These are phyloP conservation scores for Colletotrichum sp. DNA, from an alignment of 2,329 filamentous ascomycete species.

Conservation along the genomic window DNA sequence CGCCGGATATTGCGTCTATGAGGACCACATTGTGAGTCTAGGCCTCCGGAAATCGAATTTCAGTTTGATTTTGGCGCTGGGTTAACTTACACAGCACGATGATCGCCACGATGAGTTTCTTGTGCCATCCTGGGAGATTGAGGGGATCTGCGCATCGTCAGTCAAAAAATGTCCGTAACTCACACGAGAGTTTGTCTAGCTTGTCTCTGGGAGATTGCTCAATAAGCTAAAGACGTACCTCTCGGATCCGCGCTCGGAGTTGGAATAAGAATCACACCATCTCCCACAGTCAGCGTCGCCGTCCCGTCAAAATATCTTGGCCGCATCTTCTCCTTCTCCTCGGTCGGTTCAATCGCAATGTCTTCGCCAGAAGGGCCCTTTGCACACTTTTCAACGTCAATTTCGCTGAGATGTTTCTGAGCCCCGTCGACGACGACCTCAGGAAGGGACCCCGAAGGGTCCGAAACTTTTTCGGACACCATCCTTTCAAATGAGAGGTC, in stretches of 20 bases:
- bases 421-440: neutral
- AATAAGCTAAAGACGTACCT: conserved; percentile 2
- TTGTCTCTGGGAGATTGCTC: neutral
- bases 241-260: conserved; percentile 25
- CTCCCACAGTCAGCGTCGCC: neutral
- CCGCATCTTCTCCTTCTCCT: neutral
- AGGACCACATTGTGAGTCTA: neutral
- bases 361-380: neutral
- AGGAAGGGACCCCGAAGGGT: neutral
- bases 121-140: conserved; percentile 29
- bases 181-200: neutral
- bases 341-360: neutral
- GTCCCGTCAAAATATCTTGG: conserved; percentile 8
- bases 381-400: neutral
- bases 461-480: neutral
- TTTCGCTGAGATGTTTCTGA: neutral
- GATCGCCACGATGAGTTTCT: conserved; percentile 25
- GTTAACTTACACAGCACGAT: conserved; percentile 15
- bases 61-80: neutral
- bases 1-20: conserved; percentile 7
- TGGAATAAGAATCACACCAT: conserved; percentile 26
- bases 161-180: neutral
- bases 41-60: neutral
- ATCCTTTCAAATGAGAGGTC: neutral
- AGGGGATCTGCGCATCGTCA: conserved; percentile 25